phyloP scores from a whole-genome alignment of 169 alveolate genomes.

The Eimeria falciformis region DNA sequence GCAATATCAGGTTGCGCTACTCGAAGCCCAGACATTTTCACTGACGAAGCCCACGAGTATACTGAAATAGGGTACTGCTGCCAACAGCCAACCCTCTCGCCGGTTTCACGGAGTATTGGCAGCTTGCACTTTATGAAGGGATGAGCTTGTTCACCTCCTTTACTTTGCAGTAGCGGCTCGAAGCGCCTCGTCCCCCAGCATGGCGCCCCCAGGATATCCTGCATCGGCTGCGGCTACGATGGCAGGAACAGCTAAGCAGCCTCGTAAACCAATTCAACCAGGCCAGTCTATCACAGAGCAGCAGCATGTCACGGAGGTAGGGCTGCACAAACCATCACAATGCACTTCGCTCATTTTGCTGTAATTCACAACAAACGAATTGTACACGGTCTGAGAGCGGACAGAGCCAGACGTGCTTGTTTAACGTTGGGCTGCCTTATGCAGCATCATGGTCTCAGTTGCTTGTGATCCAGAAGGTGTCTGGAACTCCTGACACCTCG shows the following conservation, averaged over 20 bases:
- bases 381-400: no score
- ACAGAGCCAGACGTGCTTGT: no score
- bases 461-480: not conserved
- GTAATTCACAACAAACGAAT: no score
- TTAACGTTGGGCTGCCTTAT: no score
- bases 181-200: conserved; percentile 16
- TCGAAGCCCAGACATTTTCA: conserved; percentile 1
- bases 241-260: conserved; percentile 64
- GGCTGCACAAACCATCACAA: not conserved
- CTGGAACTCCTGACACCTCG: not conserved
- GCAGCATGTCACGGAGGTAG: conserved; percentile 49
- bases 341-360: no score
- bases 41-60: conserved; percentile 35
- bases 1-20: not conserved
- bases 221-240: conserved; percentile 46
- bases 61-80: conserved; percentile 10
- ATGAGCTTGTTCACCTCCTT: conserved; percentile 44
- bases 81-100: conserved; percentile 21
- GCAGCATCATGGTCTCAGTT: not conserved
- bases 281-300: conserved; percentile 15
- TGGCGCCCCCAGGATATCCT: conserved; percentile 70
- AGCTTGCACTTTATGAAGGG: conserved; percentile 1
- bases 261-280: conserved; percentile 37
- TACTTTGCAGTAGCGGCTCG: not conserved
- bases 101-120: conserved; percentile 17